phyloP scores from a whole-genome alignment of 805 yeast genomes.

The Isabelozyma heimii region DNA sequence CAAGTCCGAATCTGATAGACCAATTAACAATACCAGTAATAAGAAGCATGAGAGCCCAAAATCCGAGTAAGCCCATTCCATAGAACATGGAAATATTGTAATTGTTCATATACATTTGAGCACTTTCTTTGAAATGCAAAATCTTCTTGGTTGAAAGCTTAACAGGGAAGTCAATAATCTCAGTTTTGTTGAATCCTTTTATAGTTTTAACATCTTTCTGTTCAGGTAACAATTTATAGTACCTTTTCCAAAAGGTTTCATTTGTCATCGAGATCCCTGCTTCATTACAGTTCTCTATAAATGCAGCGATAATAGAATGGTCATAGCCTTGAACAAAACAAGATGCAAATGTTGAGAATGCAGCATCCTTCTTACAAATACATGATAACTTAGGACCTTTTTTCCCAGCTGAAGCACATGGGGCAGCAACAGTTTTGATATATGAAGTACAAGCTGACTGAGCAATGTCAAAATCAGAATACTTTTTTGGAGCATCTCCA shows the following conservation, averaged over 20 bases:
- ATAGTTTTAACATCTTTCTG: background rate
- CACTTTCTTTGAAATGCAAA: slow-evolving; percentile 5
- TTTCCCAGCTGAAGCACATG: background rate
- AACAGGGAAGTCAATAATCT: slow-evolving; percentile 7
- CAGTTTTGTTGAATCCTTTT: slow-evolving; percentile 2
- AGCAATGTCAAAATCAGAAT: slow-evolving; percentile 2
- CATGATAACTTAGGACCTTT: background rate
- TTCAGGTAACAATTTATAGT: background rate
- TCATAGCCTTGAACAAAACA: background rate
- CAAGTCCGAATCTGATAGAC: slow-evolving; percentile 2
- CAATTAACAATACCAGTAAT: slow-evolving; percentile 7
- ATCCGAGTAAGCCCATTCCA: slow-evolving; percentile 22
- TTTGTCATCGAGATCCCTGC: background rate
- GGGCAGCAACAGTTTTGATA: background rate
- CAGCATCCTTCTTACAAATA: background rate
- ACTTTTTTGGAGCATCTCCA: background rate
- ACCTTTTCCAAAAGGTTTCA: background rate
- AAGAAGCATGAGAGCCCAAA: slow-evolving; percentile 16
- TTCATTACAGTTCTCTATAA: background rate
- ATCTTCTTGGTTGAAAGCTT: background rate
- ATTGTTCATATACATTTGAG: slow-evolving; percentile 24
- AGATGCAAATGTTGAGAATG: background rate
- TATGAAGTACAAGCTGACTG: background rate
- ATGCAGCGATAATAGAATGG: background rate
- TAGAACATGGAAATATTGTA: slow-evolving; percentile 34